Conservation (phyloP, 2,329 filamentous ascomycete species). For the Fusarium verticillioides region DNA sequence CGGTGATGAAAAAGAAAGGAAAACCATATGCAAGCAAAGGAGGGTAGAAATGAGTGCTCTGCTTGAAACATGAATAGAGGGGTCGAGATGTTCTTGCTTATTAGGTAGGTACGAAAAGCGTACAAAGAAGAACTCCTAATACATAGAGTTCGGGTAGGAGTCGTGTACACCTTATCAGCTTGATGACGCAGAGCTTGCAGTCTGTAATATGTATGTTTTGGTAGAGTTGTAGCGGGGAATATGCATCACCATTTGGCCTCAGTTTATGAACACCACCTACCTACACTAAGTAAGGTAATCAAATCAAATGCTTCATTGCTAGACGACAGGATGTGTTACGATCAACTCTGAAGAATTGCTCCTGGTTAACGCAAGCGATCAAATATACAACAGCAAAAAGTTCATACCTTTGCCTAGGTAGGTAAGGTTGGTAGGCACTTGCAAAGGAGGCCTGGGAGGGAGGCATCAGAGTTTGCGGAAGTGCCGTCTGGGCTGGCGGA, state of each 20-base stretch:
- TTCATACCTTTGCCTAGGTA: not conserved
- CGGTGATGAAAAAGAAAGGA: constrained; percentile 13
- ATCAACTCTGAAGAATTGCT: not conserved
- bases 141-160: not conserved
- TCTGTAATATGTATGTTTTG: not conserved
- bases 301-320: not conserved
- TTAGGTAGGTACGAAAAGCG: not conserved
- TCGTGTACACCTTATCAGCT: not conserved
- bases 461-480: constrained; percentile 14
- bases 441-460: not conserved
- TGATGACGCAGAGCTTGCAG: constrained; percentile 19
- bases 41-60: constrained; percentile 13
- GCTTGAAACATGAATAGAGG: constrained; percentile 1
- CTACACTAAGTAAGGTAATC: not conserved
- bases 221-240: not conserved
- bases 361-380: not conserved
- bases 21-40: constrained; percentile 16
- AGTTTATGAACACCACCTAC: not conserved
- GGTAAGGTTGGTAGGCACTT: not conserved
- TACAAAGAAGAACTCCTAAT: not conserved
- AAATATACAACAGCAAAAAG: not conserved
- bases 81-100: not conserved
- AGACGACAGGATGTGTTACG: not conserved
- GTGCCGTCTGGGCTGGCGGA: constrained; percentile 10
- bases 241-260: not conserved